These are phyloP conservation scores for Fusarium sp. DNA, from an alignment of 2,329 filamentous ascomycete genomes.

Conservation along the genomic window DNA sequence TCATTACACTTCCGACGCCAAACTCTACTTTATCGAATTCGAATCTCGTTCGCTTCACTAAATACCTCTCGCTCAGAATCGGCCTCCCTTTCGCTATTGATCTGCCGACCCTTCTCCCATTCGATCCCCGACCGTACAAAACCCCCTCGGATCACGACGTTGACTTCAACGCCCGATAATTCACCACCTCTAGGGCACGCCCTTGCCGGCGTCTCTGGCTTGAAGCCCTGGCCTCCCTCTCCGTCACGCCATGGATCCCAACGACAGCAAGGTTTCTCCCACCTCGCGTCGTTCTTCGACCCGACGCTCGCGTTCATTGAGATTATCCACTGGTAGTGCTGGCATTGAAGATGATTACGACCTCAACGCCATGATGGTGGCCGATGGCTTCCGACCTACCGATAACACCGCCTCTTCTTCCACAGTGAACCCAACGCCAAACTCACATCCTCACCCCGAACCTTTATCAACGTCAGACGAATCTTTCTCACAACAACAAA, in stretches of 20 bases:
- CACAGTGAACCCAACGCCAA: constrained; percentile 30
- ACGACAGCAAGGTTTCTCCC: constrained; percentile 54
- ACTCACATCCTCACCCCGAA: constrained; percentile 37
- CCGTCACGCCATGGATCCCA: constrained; percentile 55
- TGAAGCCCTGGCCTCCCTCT: constrained; percentile 37
- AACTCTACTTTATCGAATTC: constrained; percentile 1
- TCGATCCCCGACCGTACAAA: constrained; percentile 16
- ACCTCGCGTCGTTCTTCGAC: constrained; percentile 58
- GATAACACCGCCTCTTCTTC: constrained; percentile 26
- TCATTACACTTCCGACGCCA: constrained; percentile 1
- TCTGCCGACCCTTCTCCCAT: constrained; percentile 16
- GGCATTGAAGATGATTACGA: constrained; percentile 60
- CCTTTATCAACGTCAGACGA: constrained; percentile 13
- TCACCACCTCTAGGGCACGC: constrained; percentile 40
- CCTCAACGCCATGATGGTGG: constrained; percentile 62
- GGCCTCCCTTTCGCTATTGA: constrained; percentile 26
- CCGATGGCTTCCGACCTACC: constrained; percentile 64
- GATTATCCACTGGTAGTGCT: constrained; percentile 49
- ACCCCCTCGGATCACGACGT: constrained; percentile 32
- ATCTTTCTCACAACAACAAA: constrained; percentile 27
- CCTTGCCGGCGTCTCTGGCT: constrained; percentile 44
- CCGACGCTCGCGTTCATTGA: constrained; percentile 57
- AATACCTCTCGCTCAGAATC: constrained; percentile 14
- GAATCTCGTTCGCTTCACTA: constrained; percentile 19
- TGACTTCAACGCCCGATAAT: constrained; percentile 32